Evolutionary conservation across 495 filamentous ascomycete genomes (phyloP), one percentile per base, ranked within the genome.

Genomic region (Aspergillus sclerotioniger): DNA sequence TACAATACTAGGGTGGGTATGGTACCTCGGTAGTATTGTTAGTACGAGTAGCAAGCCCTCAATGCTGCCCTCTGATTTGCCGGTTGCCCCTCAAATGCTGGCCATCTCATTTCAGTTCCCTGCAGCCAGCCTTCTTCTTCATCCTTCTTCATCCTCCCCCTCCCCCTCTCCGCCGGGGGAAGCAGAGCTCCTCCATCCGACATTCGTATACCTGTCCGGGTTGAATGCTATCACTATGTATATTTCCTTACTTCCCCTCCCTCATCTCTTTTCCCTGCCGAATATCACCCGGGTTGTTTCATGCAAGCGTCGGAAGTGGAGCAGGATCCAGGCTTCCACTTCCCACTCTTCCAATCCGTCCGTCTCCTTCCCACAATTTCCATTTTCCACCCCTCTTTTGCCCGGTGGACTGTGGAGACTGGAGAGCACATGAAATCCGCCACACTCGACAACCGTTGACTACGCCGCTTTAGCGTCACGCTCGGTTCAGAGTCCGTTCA

Each of bases 231-330:
- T 56, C 43, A n/a, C n/a, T n/a, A n/a, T n/a, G n/a, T n/a, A n/a
- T n/a, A n/a, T n/a, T n/a, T n/a, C n/a, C n/a, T n/a, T 53, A 53
- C 48, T 32, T 44, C 35, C 9, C 25, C 37, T 53, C 43, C 41
- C 17, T 21, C 32, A 33, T 54, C 46, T 19, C n/a, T 15, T 48
- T 19, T 58, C 53, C 57, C 56, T 58, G 53, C 47, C 56, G 54
- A 53, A 57, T 59, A 51, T 45, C 57, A 63, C 63, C 51, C 54
- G 51, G 54, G 33, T n/a, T 62, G 64, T 69, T 71, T 71, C 69
- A 69, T 63, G 59, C 60, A 64, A 46, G 53, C 56, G 49, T 51
- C 58, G 20, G 15, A 17, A 46, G 63, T 66, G 63, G 63, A 65
- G 59, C 45, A n/a, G 7, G 31, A 39, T 28, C 44, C 1, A 48